Conservation (phyloP, 129 eudicot genomes). For the Tagetes patula region DNA sequence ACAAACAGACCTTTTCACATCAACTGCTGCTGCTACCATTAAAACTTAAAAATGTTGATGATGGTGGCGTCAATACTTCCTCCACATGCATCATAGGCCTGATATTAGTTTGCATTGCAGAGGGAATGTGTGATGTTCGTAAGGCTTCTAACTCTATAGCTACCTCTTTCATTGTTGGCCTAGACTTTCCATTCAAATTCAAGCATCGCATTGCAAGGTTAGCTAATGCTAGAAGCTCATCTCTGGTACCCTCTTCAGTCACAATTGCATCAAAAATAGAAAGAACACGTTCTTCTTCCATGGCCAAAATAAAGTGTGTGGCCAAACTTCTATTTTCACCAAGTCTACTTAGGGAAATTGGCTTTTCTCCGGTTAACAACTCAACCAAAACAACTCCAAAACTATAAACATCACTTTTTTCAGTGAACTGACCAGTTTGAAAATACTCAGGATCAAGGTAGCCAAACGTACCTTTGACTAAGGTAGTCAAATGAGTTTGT, state of each 20-base stretch:
- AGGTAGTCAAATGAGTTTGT: neutral
- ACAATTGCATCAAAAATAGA: no score
- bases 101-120: neutral
- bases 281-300: neutral
- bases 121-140: neutral
- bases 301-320: neutral
- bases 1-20: no score
- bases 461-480: slow-evolving; percentile 7
- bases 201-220: neutral
- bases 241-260: neutral
- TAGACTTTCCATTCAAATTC: neutral
- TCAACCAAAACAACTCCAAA: no score
- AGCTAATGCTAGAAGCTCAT: neutral
- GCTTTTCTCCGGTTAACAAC: no score
- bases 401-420: no score
- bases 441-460: neutral
- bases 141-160: neutral
- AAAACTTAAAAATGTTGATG: neutral
- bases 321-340: no score
- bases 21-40: no score
- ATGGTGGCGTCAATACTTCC: neutral
- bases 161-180: slow-evolving; percentile 8
- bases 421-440: no score
- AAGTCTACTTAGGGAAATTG: no score
- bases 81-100: neutral